A percentile compares a stretch with the other conserved stretches of the same genome.
These are phyloP conservation scores for Durio zibethinus DNA, from an alignment of 345 rosid genomes.

Conservation along the genomic window DNA sequence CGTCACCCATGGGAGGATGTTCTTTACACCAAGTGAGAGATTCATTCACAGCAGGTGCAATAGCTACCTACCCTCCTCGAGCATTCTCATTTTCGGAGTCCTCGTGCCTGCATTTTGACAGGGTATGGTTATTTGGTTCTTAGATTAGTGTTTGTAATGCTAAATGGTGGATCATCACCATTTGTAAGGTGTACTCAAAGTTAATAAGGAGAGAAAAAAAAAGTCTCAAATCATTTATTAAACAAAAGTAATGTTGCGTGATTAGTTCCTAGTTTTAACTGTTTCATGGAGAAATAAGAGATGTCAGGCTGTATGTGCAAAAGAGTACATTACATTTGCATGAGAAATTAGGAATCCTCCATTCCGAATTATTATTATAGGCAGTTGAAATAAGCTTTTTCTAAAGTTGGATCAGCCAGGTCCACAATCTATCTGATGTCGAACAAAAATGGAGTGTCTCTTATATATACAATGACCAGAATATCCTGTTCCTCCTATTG, in stretches of 20 bases:
- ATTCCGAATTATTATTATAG: background rate
- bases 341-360: background rate
- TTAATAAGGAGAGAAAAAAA: background rate
- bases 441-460: background rate
- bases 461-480: background rate
- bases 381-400: background rate
- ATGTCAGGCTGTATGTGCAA: background rate
- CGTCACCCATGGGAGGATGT: slow-evolving; percentile 99
- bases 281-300: slow-evolving; percentile 8
- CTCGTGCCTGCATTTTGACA: slow-evolving; percentile 17
- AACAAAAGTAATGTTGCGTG: background rate
- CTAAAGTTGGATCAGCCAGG: background rate
- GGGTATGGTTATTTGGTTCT: slow-evolving; percentile 10
- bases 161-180: background rate
- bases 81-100: background rate
- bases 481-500: background rate
- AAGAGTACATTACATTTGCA: background rate
- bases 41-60: slow-evolving; percentile 3
- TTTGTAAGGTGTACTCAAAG: slow-evolving; percentile 24
- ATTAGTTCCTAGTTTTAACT: background rate
- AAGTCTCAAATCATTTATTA: slow-evolving; percentile 18
- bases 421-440: background rate
- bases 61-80: background rate
- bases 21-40: slow-evolving; percentile 81
- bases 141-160: slow-evolving; percentile 28